These are phyloP conservation scores for Eucalyptus regnans DNA, from an alignment of 345 rosid species.

Conservation along the genomic window DNA sequence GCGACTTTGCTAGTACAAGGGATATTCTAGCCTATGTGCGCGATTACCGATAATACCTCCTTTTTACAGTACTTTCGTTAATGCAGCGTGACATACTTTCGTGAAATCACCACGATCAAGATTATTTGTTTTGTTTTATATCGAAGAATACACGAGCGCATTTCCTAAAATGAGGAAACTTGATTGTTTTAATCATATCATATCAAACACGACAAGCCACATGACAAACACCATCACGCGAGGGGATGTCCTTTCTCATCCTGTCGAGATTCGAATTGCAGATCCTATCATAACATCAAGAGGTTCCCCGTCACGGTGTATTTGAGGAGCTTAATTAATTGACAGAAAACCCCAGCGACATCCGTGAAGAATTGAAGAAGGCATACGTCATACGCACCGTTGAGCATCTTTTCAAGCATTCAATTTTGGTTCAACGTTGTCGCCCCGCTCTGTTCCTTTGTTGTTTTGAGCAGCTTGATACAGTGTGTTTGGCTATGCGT, in stretches of 20 bases:
- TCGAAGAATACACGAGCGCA: not conserved
- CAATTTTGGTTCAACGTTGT: not conserved
- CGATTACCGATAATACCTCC: not conserved
- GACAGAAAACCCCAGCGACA: not conserved
- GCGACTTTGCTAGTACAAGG: not conserved
- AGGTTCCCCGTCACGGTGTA: not conserved
- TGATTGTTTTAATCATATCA: not conserved
- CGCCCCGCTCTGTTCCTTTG: not conserved
- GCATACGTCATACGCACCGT: not conserved
- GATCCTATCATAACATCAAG: not conserved
- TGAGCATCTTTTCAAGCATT: not conserved
- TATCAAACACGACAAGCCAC: not conserved
- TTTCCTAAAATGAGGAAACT: not conserved
- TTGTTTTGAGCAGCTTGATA: not conserved
- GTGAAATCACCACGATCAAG: not conserved
- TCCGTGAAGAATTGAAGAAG: not conserved
- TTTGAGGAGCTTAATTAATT: not conserved
- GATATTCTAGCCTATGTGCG: not conserved
- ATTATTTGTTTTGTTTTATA: not conserved
- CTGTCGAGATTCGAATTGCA: not conserved
- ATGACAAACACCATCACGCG: not conserved
- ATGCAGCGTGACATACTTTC: not conserved
- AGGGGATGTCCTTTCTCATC: not conserved
- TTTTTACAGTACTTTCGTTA: not conserved
- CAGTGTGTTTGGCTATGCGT: not conserved